Conservation (phyloP, 2,329 filamentous ascomycete genomes). For the Penicillium verrucosum region DNA sequence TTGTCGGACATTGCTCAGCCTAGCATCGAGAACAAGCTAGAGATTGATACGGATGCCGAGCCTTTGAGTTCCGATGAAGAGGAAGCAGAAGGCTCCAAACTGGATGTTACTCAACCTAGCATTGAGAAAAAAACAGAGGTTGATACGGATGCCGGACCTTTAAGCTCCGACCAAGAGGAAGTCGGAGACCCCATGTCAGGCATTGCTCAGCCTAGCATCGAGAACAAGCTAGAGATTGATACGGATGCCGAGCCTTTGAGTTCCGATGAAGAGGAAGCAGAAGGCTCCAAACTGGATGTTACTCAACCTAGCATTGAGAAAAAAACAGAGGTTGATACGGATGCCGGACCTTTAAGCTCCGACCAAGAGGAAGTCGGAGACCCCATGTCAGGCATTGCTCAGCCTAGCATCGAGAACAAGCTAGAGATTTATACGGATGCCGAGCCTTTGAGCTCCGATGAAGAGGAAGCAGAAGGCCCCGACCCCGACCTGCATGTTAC, state of each 20-base stretch:
- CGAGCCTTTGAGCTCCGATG: slow-evolving; percentile 35
- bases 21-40: neutral
- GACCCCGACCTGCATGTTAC: neutral
- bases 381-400: neutral
- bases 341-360: slow-evolving; percentile 4
- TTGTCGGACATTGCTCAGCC: neutral
- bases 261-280: slow-evolving; percentile 5
- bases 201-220: neutral
- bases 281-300: neutral
- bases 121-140: neutral
- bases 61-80: neutral
- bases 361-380: slow-evolving; percentile 4
- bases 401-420: neutral
- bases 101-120: neutral
- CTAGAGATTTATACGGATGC: slow-evolving; percentile 31
- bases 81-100: slow-evolving; percentile 2
- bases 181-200: neutral
- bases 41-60: slow-evolving; percentile 4
- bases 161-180: slow-evolving; percentile 3
- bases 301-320: neutral
- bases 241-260: slow-evolving; percentile 6
- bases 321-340: neutral
- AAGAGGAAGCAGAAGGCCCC: slow-evolving; percentile 21
- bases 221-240: neutral
- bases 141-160: slow-evolving; percentile 4